Base-by-base conservation (phyloP, 805 yeast genomes). In the Cyberlindnera galapagoensis region DNA sequence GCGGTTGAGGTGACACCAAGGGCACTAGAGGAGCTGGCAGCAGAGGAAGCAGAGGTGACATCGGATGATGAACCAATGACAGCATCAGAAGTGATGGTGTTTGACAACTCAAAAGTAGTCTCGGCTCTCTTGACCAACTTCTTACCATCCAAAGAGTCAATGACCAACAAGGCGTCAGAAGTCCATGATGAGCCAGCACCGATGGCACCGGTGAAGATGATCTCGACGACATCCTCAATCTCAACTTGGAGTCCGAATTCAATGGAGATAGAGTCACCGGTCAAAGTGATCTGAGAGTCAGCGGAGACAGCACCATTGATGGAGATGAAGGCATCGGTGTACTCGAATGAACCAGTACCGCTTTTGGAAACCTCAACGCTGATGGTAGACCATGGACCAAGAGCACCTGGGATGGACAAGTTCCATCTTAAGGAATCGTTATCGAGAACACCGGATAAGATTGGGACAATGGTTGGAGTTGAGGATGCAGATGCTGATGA, bases 351-450 rank as follows among this genome's bases (percentile, higher is more conserved):
- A 31, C 40, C 42, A 20, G 19, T 6, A 10, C 30, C 11, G 11
- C 30, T 29, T 11, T 21, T 31, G 14, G 30, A 10, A 14, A 31
- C 40, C 6, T 30, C 21, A 10, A 44, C 4, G 3, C 37, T 28
- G 18, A 43, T 30, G 7, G 29, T 28, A 10, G 38, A 28, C 51
- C 51, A 44, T 36, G 49, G 49, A 7, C 46, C 44, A 23, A 44
- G 36, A n/a, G 20, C 27, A 18, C 43, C 44, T 38, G 51, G 49
- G 34, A 47, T 21, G 13, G 25, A 10, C 10, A 42, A 5, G 7
- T 23, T 30, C 47, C 47, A 46, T 20, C 26, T 26, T 31, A 42
- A 44, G 20, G 31, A 28, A 23, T 42, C 44, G 13, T 20, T 31
- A 14, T 17, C 16, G 18, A 36, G 31, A 9, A 14, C 21, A 28